phyloP scores from a whole-genome alignment of 257 asterid species.

The Solanum dulcamara region DNA sequence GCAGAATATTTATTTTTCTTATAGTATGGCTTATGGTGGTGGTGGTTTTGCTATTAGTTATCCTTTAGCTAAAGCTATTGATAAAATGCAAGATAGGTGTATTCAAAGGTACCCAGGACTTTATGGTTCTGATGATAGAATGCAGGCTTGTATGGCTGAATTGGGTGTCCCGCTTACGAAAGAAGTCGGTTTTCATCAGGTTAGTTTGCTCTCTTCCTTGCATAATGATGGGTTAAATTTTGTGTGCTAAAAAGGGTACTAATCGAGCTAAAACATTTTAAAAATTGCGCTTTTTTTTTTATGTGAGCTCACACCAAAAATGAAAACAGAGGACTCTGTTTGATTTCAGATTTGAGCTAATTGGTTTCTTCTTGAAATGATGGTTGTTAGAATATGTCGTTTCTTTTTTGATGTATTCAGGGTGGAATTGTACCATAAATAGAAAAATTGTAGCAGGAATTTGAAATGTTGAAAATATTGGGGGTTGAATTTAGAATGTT shows the following conservation, averaged over 20 bases:
- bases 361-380: not conserved
- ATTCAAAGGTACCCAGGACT: slow-evolving; percentile 12
- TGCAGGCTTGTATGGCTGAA: slow-evolving; percentile 20
- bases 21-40: slow-evolving; percentile 21
- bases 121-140: slow-evolving; percentile 18
- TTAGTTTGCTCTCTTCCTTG: not conserved
- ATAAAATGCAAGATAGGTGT: slow-evolving; percentile 9
- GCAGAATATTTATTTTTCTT: slow-evolving; percentile 45
- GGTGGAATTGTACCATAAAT: not conserved
- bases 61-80: slow-evolving; percentile 2
- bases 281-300: not conserved
- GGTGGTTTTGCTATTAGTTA: slow-evolving; percentile 15
- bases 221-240: not conserved
- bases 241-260: not conserved
- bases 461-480: not conserved
- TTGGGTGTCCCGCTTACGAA: slow-evolving; percentile 8
- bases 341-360: not conserved
- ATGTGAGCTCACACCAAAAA: not conserved
- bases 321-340: not conserved
- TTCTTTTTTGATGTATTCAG: not conserved
- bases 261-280: not conserved
- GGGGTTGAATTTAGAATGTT: not conserved
- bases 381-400: not conserved
- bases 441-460: not conserved
- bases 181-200: slow-evolving; percentile 12